Conservation (phyloP, 305 asterid species). For the Fraxinus latifolia region DNA sequence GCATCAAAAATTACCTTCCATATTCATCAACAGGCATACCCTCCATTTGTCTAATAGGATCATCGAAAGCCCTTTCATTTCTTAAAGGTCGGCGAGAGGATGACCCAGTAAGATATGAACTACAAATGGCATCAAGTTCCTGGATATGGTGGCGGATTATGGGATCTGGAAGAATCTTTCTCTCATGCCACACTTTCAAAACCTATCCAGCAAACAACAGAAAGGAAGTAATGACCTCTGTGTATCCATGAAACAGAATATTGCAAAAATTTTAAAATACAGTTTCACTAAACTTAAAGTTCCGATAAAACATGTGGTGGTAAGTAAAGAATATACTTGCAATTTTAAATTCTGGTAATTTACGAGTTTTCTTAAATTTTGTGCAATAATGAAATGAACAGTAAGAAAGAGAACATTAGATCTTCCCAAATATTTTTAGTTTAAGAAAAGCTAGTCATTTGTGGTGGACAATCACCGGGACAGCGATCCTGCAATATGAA, state of each 20-base stretch:
- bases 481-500: background rate
- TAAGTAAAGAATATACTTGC: background rate
- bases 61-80: slow-evolving; percentile 85
- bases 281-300: background rate
- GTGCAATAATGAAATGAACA: background rate
- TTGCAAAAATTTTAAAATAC: background rate
- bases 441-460: background rate
- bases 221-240: slow-evolving; percentile 17
- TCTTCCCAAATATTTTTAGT: background rate
- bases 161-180: slow-evolving; percentile 78
- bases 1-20: slow-evolving; percentile 61
- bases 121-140: slow-evolving; percentile 74
- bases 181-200: slow-evolving; percentile 90
- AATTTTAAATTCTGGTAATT: background rate
- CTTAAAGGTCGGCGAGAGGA: slow-evolving; percentile 58
- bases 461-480: background rate
- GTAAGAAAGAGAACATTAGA: background rate
- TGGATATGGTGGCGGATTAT: slow-evolving; percentile 72
- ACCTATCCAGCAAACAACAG: slow-evolving; percentile 50
- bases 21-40: slow-evolving; percentile 92
- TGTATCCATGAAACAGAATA: background rate
- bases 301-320: background rate
- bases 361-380: background rate
- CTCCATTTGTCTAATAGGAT: slow-evolving; percentile 89
- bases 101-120: slow-evolving; percentile 52